A percentile compares a stretch with the other conserved stretches of the same genome.
Conservation (phyloP, 257 asterid genomes). For the Cynanchum wilfordii region DNA sequence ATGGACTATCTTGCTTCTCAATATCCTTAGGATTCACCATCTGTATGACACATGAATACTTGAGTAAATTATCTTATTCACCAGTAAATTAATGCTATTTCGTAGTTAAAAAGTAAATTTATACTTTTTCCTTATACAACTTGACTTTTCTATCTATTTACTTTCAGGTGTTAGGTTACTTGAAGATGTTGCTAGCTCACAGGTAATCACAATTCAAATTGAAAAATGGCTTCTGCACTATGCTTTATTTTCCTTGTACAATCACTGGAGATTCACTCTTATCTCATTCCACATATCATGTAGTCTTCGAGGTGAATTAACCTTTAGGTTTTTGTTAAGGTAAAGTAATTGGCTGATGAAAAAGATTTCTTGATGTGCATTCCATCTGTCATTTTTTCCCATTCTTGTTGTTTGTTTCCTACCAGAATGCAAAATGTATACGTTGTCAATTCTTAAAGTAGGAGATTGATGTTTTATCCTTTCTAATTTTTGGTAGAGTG, state of each 20-base stretch:
- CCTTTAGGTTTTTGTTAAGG: background rate
- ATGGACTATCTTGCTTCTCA: background rate
- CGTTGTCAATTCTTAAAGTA: background rate
- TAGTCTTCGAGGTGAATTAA: background rate
- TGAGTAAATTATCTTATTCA: background rate
- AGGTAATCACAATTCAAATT: conserved; percentile 40
- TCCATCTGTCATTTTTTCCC: background rate
- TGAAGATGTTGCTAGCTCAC: conserved; percentile 72
- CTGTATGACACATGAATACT: background rate
- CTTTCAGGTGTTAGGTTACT: conserved; percentile 90
- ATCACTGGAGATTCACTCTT: background rate
- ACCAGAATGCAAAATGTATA: background rate
- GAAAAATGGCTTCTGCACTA: background rate
- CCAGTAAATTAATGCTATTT: background rate
- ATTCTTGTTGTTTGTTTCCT: background rate
- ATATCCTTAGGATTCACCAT: background rate
- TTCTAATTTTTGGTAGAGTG: conserved; percentile 36
- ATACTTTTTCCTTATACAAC: background rate
- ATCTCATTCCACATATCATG: background rate
- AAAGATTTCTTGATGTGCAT: background rate
- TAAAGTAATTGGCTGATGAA: background rate
- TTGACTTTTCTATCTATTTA: conserved; percentile 17
- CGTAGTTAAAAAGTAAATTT: background rate
- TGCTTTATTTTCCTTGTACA: conserved; percentile 7
- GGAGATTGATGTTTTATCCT: background rate